Conservation (phyloP, 148 eudicot genomes). For the Amaranthus palmeri region DNA sequence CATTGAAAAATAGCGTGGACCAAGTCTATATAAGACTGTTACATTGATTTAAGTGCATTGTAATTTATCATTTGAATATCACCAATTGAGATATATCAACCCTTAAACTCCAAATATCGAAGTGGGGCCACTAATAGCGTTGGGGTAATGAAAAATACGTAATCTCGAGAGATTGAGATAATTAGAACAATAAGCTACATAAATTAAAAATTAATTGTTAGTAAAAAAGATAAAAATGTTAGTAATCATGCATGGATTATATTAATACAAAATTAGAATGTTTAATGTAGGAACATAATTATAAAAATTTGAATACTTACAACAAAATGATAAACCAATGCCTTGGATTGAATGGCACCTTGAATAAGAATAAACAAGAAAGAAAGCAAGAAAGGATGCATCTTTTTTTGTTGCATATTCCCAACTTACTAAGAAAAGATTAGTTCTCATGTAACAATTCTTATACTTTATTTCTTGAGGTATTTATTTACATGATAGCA, state of each 20-base stretch:
- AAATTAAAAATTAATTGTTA: not conserved
- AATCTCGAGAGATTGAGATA: no score
- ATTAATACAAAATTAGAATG: not conserved
- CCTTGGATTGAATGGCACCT: not conserved
- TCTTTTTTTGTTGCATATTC: slow-evolving; percentile 2
- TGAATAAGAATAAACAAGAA: slow-evolving; percentile 1
- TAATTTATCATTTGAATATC: no score
- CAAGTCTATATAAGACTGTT: no score
- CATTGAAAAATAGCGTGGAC: no score
- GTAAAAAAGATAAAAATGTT: not conserved
- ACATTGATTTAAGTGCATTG: no score
- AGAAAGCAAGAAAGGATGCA: not conserved
- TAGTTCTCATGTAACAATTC: not conserved
- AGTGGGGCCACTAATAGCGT: no score
- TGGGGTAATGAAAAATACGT: no score
- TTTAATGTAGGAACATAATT: not conserved
- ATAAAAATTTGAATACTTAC: slow-evolving; percentile 20
- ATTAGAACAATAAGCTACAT: no score
- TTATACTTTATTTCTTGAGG: not conserved
- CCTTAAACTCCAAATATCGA: no score
- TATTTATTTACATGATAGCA: not conserved
- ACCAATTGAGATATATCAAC: no score
- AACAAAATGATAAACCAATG: slow-evolving; percentile 13
- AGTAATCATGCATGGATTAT: not conserved
- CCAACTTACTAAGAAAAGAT: not conserved